Conservation (phyloP, 1,139 yeast species). For the Blastobotrys apis region DNA sequence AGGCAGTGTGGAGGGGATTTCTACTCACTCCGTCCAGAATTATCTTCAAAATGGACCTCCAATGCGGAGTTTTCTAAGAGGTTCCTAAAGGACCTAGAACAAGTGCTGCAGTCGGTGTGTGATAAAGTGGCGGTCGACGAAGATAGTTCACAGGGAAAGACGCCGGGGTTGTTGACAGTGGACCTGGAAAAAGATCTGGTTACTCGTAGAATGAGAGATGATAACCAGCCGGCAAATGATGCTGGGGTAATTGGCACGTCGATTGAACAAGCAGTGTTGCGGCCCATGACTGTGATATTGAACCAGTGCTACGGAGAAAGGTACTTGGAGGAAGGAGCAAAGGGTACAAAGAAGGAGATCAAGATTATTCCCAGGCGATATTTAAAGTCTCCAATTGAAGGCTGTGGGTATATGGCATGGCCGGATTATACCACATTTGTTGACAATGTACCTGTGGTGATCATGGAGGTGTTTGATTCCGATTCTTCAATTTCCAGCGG, state of each 20-base stretch:
- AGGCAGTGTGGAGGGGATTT: conserved; percentile 1
- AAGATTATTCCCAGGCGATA: conserved; percentile 4
- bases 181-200: conserved; percentile 1
- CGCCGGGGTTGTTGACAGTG: neutral
- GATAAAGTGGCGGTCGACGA: conserved; percentile 1
- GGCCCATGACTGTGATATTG: conserved; percentile 6
- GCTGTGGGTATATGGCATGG: conserved; percentile 4
- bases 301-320: conserved; percentile 7
- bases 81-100: conserved; percentile 4
- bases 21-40: conserved; percentile 3
- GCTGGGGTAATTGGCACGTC: neutral
- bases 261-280: conserved; percentile 4
- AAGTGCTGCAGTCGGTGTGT: neutral
- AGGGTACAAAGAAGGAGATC: neutral
- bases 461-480: conserved; percentile 4
- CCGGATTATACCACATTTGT: conserved; percentile 9
- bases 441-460: conserved; percentile 2
- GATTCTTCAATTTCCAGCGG: conserved; percentile 8
- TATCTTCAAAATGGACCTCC: neutral
- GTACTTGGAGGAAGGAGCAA: too few relatives aligned
- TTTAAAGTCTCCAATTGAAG: conserved; percentile 4
- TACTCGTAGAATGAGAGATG: neutral
- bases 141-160: neutral
- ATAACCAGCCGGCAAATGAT: neutral
- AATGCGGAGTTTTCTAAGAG: conserved; percentile 3